Evolutionary conservation across 768 basidiomycete genomes (phyloP).

Genomic region (Termitomyces heimii): DNA sequence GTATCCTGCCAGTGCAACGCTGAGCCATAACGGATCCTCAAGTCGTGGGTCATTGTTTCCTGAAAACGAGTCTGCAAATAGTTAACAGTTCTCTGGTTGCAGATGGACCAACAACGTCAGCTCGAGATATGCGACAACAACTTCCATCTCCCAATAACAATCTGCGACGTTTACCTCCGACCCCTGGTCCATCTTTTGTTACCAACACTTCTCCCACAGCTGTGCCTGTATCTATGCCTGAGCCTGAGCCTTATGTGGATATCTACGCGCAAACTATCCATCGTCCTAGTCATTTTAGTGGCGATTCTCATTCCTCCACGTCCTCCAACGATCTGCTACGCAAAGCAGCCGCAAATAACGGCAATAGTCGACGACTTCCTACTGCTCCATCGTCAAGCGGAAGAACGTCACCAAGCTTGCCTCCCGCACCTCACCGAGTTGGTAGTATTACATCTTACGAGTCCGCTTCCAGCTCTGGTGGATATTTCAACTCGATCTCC

Average conservation of each 20-base stretch:
- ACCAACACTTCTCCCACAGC: constrained; percentile 16
- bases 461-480: constrained; percentile 15
- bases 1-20: constrained; percentile 2
- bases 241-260: constrained; percentile 34
- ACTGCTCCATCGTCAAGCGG: constrained; percentile 16
- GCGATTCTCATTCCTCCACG: constrained; percentile 22
- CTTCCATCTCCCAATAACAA: constrained; percentile 21
- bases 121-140: constrained; percentile 9
- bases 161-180: constrained; percentile 38
- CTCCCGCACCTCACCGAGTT: constrained; percentile 13
- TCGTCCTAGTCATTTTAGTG: constrained; percentile 18
- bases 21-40: constrained; percentile 12
- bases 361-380: constrained; percentile 21
- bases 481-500: constrained; percentile 15
- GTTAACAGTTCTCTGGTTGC: not conserved
- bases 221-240: constrained; percentile 30
- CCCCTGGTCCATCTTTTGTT: constrained; percentile 30
- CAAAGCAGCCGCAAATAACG: constrained; percentile 19
- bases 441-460: constrained; percentile 13
- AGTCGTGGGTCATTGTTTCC: constrained; percentile 13
- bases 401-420: constrained; percentile 12
- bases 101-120: constrained; percentile 12
- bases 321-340: constrained; percentile 22
- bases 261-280: constrained; percentile 11
- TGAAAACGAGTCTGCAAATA: not conserved